Conservation (phyloP, 495 filamentous ascomycete genomes). For the Xylaria sp. region DNA sequence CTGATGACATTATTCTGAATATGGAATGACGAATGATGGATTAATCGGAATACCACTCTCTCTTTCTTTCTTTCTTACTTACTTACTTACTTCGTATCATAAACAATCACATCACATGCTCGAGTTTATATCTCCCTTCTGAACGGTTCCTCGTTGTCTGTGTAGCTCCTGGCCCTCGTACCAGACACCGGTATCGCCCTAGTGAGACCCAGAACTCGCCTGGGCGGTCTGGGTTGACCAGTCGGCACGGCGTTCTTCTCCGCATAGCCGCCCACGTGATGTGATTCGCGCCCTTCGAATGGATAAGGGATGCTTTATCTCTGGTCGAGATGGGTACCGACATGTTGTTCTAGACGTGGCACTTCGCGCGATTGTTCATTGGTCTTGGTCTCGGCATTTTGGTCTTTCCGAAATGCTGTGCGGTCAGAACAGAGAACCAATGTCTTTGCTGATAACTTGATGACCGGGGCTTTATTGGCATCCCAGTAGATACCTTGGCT, state of each 20-base stretch:
- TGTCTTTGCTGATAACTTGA: neutral
- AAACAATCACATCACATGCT: neutral
- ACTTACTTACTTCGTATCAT: neutral
- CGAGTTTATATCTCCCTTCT: constrained; percentile 1
- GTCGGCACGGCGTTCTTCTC: constrained; percentile 11
- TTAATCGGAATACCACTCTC: neutral
- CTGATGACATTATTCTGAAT: constrained; percentile 23
- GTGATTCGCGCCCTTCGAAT: constrained; percentile 10
- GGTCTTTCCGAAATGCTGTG: neutral
- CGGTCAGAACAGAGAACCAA: neutral
- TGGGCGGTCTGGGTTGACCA: neutral
- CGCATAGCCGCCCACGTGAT: constrained; percentile 26
- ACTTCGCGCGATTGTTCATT: neutral
- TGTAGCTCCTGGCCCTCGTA: neutral
- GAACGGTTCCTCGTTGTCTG: neutral
- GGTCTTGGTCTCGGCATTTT: constrained; percentile 11
- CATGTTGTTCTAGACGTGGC: neutral
- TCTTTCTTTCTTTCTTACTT: no score
- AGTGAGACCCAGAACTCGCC: constrained; percentile 4
- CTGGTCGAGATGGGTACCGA: neutral
- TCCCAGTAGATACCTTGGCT: neutral
- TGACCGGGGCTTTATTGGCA: neutral
- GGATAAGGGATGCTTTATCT: neutral
- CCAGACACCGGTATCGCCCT: constrained; percentile 21
- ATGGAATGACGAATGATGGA: neutral